These are phyloP conservation scores for Knoxia roxburghii DNA, from an alignment of 257 asterid species.

Conservation along the genomic window DNA sequence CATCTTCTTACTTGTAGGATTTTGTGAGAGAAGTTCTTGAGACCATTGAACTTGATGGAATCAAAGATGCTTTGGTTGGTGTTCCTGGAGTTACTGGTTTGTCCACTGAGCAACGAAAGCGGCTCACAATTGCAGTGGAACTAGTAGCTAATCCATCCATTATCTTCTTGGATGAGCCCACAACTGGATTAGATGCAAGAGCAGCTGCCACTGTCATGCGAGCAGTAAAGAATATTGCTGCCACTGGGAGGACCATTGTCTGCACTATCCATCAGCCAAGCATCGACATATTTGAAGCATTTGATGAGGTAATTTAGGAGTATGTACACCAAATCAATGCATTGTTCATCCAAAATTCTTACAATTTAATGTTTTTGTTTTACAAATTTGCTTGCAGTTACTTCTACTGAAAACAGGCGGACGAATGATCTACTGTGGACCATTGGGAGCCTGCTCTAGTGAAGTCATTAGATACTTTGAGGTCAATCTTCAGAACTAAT, in stretches of 20 bases:
- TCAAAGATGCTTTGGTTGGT: constrained; percentile 51
- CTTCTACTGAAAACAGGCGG: constrained; percentile 46
- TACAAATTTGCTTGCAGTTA: constrained; percentile 22
- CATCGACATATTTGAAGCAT: constrained; percentile 53
- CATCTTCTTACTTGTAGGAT: constrained; percentile 22
- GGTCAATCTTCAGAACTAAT: constrained; percentile 23
- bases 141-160: constrained; percentile 61
- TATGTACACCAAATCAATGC: too few relatives aligned
- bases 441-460: constrained; percentile 42
- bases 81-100: constrained; percentile 43
- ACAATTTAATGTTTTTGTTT: background rate
- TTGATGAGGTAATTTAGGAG: constrained; percentile 27
- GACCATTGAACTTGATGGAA: constrained; percentile 51
- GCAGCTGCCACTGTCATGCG: constrained; percentile 60
- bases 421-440: constrained; percentile 44
- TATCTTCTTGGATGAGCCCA: constrained; percentile 59
- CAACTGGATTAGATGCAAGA: constrained; percentile 62
- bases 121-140: constrained; percentile 57
- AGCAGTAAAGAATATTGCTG: constrained; percentile 51
- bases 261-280: constrained; percentile 66
- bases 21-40: constrained; percentile 53
- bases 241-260: constrained; percentile 55
- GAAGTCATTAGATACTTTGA: constrained; percentile 45
- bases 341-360: background rate
- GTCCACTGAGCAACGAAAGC: constrained; percentile 54